phyloP scores from a whole-genome alignment of 139 green algal genomes.

The Yamagishiella unicocca region DNA sequence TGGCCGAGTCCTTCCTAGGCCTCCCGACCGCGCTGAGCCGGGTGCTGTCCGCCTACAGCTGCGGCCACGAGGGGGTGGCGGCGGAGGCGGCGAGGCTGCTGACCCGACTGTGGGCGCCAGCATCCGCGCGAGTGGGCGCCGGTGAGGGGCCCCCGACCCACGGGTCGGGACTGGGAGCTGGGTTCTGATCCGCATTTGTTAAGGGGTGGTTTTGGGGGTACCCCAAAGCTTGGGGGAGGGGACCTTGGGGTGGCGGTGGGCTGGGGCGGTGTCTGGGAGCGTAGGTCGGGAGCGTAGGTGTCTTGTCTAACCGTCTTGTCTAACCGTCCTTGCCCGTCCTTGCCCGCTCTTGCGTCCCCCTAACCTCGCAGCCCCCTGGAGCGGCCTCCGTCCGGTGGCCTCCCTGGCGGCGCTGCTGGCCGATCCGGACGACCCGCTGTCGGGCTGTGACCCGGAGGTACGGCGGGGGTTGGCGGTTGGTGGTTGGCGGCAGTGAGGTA shows the following conservation, averaged over 20 bases:
- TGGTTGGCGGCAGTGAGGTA: not conserved
- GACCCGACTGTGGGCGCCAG: constrained; percentile 78
- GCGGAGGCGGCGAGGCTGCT: constrained; percentile 83
- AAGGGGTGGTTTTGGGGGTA: too few relatives aligned
- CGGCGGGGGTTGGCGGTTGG: not conserved
- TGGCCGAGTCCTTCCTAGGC: constrained; percentile 61
- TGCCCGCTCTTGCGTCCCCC: not conserved
- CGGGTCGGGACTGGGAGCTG: too few relatives aligned
- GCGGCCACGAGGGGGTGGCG: constrained; percentile 74
- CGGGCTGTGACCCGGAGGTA: constrained; percentile 26
- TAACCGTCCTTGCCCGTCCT: not conserved
- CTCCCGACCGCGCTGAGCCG: constrained; percentile 44
- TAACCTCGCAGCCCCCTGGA: not conserved
- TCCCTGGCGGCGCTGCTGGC: constrained; percentile 31
- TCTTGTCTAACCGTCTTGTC: too few relatives aligned
- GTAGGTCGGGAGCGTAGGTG: too few relatives aligned
- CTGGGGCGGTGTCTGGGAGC: too few relatives aligned
- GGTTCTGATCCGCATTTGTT: too few relatives aligned
- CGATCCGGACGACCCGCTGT: constrained; percentile 38
- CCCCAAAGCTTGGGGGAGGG: too few relatives aligned
- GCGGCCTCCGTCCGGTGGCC: constrained; percentile 12
- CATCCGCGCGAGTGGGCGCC: constrained; percentile 60
- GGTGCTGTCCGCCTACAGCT: constrained; percentile 71
- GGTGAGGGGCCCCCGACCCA: not conserved
- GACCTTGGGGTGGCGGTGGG: not conserved